Evolutionary conservation across 2,329 filamentous ascomycete genomes (phyloP).

Genomic region (Ophiostoma australiae): DNA sequence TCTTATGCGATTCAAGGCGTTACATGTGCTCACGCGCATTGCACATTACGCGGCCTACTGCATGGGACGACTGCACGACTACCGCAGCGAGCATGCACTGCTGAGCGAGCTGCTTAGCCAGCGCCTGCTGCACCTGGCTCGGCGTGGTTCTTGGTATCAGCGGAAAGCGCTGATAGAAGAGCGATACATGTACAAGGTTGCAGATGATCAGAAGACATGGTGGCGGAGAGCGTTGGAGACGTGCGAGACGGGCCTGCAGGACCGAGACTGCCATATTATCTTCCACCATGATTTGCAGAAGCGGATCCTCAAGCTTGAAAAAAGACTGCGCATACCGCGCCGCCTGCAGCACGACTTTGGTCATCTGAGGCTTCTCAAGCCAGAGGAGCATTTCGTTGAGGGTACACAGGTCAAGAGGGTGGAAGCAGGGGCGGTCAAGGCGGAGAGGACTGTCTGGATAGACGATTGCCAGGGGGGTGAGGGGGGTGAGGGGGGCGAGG

Average conservation of each 20-base stretch:
- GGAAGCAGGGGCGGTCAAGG: constrained; percentile 28
- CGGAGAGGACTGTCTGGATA: constrained; percentile 78
- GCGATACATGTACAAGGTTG: constrained; percentile 76
- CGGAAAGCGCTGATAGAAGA: constrained; percentile 91
- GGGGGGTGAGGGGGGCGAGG: neutral
- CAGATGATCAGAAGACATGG: constrained; percentile 66
- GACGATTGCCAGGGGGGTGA: constrained; percentile 46
- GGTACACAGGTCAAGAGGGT: constrained; percentile 72
- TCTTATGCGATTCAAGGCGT: constrained; percentile 80
- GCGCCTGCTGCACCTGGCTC: constrained; percentile 75
- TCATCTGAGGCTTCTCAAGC: constrained; percentile 72
- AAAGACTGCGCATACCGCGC: constrained; percentile 72
- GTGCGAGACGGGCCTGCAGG: constrained; percentile 81
- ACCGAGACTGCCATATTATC: constrained; percentile 83
- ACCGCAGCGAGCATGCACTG: constrained; percentile 69
- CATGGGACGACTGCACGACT: constrained; percentile 74
- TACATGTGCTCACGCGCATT: constrained; percentile 89
- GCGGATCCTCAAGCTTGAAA: constrained; percentile 86
- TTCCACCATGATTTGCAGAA: constrained; percentile 95
- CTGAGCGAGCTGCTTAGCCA: constrained; percentile 73
- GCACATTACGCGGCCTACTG: constrained; percentile 80
- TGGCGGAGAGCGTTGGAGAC: constrained; percentile 69
- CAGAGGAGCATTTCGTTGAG: constrained; percentile 67
- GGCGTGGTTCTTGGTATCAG: constrained; percentile 90
- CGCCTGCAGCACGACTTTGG: constrained; percentile 89